Percentiles rank a stretch among this genome's conserved stretches.
These are phyloP conservation scores for Micromonas pusilla DNA, from an alignment of 139 green algal species.

Conservation along the genomic window DNA sequence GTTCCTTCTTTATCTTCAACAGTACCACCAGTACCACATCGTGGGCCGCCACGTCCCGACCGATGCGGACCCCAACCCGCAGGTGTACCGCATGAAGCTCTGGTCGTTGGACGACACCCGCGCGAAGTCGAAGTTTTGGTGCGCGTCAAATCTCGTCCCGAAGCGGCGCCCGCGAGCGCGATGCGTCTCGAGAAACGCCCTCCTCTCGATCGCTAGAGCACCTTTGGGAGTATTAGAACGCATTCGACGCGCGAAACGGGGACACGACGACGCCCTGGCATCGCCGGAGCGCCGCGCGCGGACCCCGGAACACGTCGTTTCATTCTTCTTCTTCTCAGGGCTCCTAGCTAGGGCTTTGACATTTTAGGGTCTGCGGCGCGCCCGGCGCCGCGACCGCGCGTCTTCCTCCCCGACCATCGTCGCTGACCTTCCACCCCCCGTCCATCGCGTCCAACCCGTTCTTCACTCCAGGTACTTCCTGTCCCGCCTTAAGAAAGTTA, in stretches of 20 bases:
- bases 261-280: no score
- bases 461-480: conserved; percentile 92
- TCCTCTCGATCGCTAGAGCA: neutral
- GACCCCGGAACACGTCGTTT: no score
- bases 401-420: neutral
- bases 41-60: conserved; percentile 93
- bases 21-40: conserved; percentile 98
- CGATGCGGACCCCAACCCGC: conserved; percentile 70
- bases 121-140: conserved; percentile 99
- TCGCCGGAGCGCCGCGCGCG: no score
- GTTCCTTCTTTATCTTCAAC: neutral
- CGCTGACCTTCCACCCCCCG: neutral
- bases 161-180: neutral
- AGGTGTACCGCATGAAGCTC: conserved; percentile 99
- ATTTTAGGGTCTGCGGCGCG: no score
- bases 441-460: conserved; percentile 1
- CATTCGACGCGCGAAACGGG: neutral
- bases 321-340: no score
- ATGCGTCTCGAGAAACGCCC: neutral
- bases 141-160: conserved; percentile 22
- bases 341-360: no score
- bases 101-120: conserved; percentile 86
- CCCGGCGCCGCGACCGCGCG: no score
- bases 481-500: conserved; percentile 87
- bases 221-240: neutral